Base-by-base conservation (phyloP, 441 rosid species). In the Populus hybrid region DNA sequence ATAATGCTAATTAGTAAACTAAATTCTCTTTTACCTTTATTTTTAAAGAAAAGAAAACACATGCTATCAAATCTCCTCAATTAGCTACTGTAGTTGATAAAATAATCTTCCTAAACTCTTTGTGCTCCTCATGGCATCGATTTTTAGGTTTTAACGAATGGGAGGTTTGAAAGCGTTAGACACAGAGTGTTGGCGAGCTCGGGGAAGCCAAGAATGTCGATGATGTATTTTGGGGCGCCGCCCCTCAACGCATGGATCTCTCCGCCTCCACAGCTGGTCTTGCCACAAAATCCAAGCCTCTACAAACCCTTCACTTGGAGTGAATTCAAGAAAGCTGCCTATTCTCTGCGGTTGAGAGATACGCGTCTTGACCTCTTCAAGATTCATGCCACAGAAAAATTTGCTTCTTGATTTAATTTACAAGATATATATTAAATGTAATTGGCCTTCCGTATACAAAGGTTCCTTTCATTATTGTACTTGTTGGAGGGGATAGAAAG, bases 151-250 rank as follows among this genome's bases (percentile, higher is more conserved):
- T 72, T 93, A 72, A 92, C 99, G 28, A 95, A 95, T 69, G 99
- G 95, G 84, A 92, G 88, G 75, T 82, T 95, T 42, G 50, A 57
- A 67, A 93, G 98, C 80, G 94, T 92, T 80, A 88, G 97, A 61
- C 99, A 95, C 30, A 86, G 96, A 35, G 99, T 89, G 42, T 12
- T 91, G 78, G 85, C 90, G 0, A 90, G 87, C 80, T 88, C 88
- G 7, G 8, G 1, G 2, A 85, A 88, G 84, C 59, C 97, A 72
- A 86, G 99, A 69, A 84, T 92, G 95, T 95, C 99, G 14, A 88
- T 78, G 74, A 86, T 90, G 87, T 95, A 90, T 66, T 95, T 95
- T 68, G 98, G 90, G 67, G 98, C 98, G 7, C 99, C 99, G 7
- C 83, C 97, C 3, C 83, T 90, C 0, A 83, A 86, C 4, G 84